Evolutionary conservation across 2,329 filamentous ascomycete species (phyloP), one percentile per base, ranked within the genome.

Genomic region (Hypomyces rosellus): DNA sequence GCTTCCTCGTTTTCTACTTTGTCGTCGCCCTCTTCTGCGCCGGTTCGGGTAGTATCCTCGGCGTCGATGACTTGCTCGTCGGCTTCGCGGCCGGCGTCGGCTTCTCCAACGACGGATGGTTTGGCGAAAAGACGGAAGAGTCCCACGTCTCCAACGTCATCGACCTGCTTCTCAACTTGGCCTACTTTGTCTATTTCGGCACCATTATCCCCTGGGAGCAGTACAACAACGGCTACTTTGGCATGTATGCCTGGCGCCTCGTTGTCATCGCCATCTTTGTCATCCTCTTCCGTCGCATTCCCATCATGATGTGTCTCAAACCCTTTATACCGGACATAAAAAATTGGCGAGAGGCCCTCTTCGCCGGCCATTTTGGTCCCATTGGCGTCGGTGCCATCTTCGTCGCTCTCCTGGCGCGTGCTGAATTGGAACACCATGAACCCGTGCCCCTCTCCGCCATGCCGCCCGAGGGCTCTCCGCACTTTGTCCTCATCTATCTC

Each of bases 131-230:
- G 76, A 99, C 93, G 0, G 93, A 99, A 65, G 93, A 99, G 69
- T 92, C 93, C 0, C 93, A 97, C 66, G 93, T 99, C 9, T 97
- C 92, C 67, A 97, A 99, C 81, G 93, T 99, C 65, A 99, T 99
- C 63, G 93, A 99, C 75, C 71, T 99, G 66, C 75, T 99, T 54
- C 84, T 99, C 73, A 99, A 99, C 69, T 80, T 99, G 82, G 81
- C 92, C 3, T 99, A 97, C 69, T 99, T 99, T 68, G 93, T 99
- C 59, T 99, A 93, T 67, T 87, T 99, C 57, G 93, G 93, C 48
- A 89, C 93, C 48, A 96, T 99, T 67, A 93, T 99, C 54, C 93
- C 93, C 1, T 99, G 93, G 93, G 82, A 86, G 60, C 84, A 89
- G 66, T 99, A 84, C 77, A 96, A 97, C 72, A 76, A 84, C 52